Conservation (phyloP, 257 asterid genomes). For the Eucommia ulmoides region DNA sequence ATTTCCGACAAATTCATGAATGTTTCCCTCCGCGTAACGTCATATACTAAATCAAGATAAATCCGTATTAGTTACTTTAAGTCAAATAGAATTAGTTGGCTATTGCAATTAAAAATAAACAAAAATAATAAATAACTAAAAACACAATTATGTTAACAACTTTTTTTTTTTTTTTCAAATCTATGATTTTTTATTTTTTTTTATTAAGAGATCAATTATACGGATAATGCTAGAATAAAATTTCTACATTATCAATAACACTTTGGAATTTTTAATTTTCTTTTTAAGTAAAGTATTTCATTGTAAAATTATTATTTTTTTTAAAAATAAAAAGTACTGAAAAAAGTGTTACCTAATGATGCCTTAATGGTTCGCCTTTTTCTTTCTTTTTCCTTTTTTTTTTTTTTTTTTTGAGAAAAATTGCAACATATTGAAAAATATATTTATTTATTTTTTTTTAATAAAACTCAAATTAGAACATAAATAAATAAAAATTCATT, state of each 20-base stretch:
- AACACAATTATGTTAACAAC: neutral
- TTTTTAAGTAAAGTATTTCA: no score
- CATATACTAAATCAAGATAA: constrained; percentile 40
- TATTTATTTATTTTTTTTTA: no score
- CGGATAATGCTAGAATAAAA: neutral
- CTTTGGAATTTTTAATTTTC: no score
- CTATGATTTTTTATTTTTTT: no score
- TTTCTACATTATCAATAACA: no score
- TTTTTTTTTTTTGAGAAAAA: neutral
- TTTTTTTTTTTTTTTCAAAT: neutral
- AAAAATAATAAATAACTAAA: neutral
- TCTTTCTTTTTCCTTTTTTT: neutral
- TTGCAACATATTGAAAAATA: neutral
- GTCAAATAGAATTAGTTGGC: neutral
- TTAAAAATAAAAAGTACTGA: no score
- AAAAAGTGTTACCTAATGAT: neutral
- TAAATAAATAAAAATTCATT: no score
- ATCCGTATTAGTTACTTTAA: neutral
- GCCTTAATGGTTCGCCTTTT: neutral
- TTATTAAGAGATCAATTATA: neutral
- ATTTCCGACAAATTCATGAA: constrained; percentile 52
- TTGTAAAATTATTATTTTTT: no score
- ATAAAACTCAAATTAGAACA: no score
- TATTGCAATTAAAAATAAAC: neutral
- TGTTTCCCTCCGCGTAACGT: constrained; percentile 75